phyloP scores from a whole-genome alignment of 345 rosid species.

The Noccaea caerulescens region DNA sequence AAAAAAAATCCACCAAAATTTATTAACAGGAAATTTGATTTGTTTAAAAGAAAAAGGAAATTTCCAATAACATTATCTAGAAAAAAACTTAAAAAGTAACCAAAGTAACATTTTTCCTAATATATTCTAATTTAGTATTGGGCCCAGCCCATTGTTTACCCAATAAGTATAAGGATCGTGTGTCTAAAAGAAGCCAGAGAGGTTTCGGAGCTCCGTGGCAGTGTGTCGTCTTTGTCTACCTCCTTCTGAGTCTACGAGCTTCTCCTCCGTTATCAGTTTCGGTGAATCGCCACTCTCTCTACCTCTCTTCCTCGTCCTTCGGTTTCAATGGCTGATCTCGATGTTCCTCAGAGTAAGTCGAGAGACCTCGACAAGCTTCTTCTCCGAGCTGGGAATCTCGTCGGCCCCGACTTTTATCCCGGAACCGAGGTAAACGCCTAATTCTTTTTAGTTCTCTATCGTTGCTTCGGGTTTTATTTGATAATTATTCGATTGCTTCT shows the following conservation, averaged over 20 bases:
- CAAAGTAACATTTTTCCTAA: not conserved
- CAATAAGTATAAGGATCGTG: constrained; percentile 24
- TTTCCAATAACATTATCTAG: not conserved
- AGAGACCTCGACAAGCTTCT: constrained; percentile 96
- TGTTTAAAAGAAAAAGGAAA: too few relatives aligned
- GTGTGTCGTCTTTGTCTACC: constrained; percentile 29
- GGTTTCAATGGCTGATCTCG: constrained; percentile 57
- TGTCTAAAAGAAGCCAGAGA: not conserved
- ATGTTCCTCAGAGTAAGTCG: constrained; percentile 59
- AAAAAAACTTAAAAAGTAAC: not conserved
- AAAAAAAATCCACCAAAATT: too few relatives aligned
- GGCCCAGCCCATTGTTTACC: constrained; percentile 33
- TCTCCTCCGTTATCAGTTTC: constrained; percentile 39
- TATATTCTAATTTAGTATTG: not conserved
- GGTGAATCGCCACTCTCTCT: constrained; percentile 32
- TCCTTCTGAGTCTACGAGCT: constrained; percentile 2
- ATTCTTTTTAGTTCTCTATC: not conserved
- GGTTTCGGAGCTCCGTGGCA: constrained; percentile 32
- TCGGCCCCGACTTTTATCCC: constrained; percentile 73
- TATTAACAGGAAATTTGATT: too few relatives aligned
- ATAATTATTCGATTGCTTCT: not conserved
- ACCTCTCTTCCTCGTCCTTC: not conserved
- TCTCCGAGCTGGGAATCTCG: constrained; percentile 90
- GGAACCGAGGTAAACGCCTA: constrained; percentile 56
- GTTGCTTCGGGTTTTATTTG: not conserved